Evolutionary conservation across 2,329 filamentous ascomycete species (phyloP).

Genomic region (Paraphoma chrysanthemicola): DNA sequence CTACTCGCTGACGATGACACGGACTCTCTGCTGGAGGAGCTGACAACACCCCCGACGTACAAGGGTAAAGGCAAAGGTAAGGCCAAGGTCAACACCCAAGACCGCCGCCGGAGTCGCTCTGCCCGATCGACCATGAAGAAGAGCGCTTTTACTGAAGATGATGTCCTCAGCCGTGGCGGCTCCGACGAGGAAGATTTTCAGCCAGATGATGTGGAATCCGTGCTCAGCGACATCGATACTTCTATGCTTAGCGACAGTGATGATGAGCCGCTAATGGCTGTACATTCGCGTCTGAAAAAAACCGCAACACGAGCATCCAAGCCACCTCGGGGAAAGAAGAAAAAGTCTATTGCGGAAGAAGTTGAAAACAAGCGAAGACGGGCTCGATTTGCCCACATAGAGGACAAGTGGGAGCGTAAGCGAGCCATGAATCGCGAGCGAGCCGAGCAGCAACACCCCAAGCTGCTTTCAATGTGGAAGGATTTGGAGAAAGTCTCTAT

Average conservation of each 20-base stretch:
- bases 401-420: slow-evolving; percentile 50
- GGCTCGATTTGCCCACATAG: slow-evolving; percentile 41
- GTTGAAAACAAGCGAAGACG: slow-evolving; percentile 23
- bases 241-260: slow-evolving; percentile 33
- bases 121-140: slow-evolving; percentile 28
- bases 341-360: slow-evolving; percentile 30
- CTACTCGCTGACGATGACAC: slow-evolving; percentile 9
- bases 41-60: slow-evolving; percentile 13
- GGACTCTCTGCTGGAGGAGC: slow-evolving; percentile 8
- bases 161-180: slow-evolving; percentile 26
- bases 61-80: slow-evolving; percentile 35
- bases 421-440: slow-evolving; percentile 65
- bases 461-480: slow-evolving; percentile 84
- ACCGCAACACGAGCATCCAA: slow-evolving; percentile 12
- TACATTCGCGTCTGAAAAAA: slow-evolving; percentile 25
- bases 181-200: slow-evolving; percentile 39
- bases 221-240: slow-evolving; percentile 23
- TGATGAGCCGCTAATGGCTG: slow-evolving; percentile 32
- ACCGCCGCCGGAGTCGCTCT: slow-evolving; percentile 21
- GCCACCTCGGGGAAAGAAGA: slow-evolving; percentile 31
- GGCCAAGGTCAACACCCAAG: slow-evolving; percentile 24
- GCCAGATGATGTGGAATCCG: slow-evolving; percentile 29
- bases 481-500: slow-evolving; percentile 72
- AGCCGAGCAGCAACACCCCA: slow-evolving; percentile 78
- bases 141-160: slow-evolving; percentile 17